Evolutionary conservation across 495 filamentous ascomycete species (phyloP), one percentile per base, ranked within the genome.

Genomic region (Penicillium canariense): DNA sequence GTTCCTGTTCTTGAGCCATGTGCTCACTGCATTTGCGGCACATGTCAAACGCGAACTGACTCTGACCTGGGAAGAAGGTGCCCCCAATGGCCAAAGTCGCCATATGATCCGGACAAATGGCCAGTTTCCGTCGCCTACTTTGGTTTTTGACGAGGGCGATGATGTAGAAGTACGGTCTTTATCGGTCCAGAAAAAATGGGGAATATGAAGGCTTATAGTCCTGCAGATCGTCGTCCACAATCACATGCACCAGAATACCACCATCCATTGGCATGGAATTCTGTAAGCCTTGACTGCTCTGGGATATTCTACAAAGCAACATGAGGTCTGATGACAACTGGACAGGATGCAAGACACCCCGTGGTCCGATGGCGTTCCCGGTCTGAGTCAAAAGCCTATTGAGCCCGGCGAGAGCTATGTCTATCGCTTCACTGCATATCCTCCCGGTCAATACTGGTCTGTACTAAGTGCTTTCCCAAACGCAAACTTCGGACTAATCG

Each of bases 121-220:
- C 18, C 73, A 77, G 5, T 84, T 77, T 48, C 82, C 82, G 0
- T 81, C 79, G 0, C 82, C 81, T 0, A 28, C 76, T 11, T 73
- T 85, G 35, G 72, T 80, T 43, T 66, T 80, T 1, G 78, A 82
- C 57, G 76, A 83, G 69, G 81, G 80, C 5, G 81, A 84, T 61
- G 72, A 70, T 28, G 77, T 84, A 50, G 69, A 77, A 38, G 78
- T 84, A 26, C n/a, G n/a, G n/a, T n/a, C n/a, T n/a, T n/a, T n/a
- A n/a, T 30, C 18, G 43, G n/a, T 30, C 7, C 14, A n/a, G 2
- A 1, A 23, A 11, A 18, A 18, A 8, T 30, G 2, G 26, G 9
- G 17, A 42, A 18, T 8, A 8, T 30, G 2, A n/a, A 6, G 17
- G 35, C 34, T 61, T 25, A 9, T 25, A 27, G 9, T 39, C 27